Conservation (phyloP, 441 rosid species). For the Jatropha multifida region DNA sequence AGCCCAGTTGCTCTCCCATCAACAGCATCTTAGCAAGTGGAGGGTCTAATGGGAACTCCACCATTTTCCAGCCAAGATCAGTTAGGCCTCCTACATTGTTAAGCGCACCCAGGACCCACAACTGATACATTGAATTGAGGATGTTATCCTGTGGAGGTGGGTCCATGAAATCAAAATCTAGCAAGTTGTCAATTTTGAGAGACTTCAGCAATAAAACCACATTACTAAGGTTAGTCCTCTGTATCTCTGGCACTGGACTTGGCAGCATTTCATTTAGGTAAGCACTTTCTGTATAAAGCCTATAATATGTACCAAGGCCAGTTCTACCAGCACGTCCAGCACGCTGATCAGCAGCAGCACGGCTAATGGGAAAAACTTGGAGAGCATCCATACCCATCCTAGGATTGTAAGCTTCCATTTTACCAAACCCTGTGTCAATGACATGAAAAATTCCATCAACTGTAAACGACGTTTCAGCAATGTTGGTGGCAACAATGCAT, state of each 20-base stretch:
- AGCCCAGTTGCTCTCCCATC: constrained; percentile 83
- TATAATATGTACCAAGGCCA: constrained; percentile 95
- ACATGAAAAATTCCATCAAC: constrained; percentile 95
- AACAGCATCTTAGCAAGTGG: constrained; percentile 97
- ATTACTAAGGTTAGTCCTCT: constrained; percentile 92
- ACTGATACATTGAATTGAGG: constrained; percentile 93
- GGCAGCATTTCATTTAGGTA: constrained; percentile 85
- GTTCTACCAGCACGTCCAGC: constrained; percentile 99
- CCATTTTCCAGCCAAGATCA: constrained; percentile 96
- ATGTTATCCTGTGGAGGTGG: constrained; percentile 98
- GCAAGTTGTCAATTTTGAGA: constrained; percentile 78
- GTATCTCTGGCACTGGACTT: constrained; percentile 97
- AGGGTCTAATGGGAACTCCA: constrained; percentile 87
- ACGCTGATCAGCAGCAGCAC: constrained; percentile 97
- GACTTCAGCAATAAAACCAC: constrained; percentile 93
- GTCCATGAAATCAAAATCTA: constrained; percentile 25
- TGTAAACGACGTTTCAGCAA: constrained; percentile 96
- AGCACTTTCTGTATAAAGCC: constrained; percentile 91
- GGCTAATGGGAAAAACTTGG: constrained; percentile 92
- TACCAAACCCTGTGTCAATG: constrained; percentile 96
- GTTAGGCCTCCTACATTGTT: constrained; percentile 85
- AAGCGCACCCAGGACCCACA: constrained; percentile 96
- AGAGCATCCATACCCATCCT: constrained; percentile 99
- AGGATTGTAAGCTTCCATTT: constrained; percentile 98
- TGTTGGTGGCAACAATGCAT: constrained; percentile 97